phyloP scores from a whole-genome alignment of 305 asterid species.

The Rubia peregrina region DNA sequence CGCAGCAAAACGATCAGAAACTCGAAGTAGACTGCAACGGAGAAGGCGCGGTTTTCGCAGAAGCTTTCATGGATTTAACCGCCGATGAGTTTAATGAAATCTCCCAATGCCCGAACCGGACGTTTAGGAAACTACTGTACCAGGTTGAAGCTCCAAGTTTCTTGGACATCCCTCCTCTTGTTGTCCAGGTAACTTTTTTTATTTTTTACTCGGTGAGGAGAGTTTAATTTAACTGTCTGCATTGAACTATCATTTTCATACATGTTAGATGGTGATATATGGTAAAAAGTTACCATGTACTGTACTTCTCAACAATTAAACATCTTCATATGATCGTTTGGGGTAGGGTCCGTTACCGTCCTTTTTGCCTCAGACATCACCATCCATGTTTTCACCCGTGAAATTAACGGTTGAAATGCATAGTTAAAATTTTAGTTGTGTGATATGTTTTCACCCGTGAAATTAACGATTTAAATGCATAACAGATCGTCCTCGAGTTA shows the following conservation, averaged over 20 bases:
- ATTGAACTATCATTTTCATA: slow-evolving; percentile 26
- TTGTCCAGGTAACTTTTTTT: slow-evolving; percentile 52
- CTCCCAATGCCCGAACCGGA: slow-evolving; percentile 45
- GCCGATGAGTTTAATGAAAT: slow-evolving; percentile 38
- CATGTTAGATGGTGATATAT: slow-evolving; percentile 18
- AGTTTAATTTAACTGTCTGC: background rate
- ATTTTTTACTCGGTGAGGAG: background rate
- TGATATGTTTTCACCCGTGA: no score
- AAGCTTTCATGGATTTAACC: slow-evolving; percentile 52
- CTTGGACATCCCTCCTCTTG: slow-evolving; percentile 70
- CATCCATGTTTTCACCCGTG: background rate
- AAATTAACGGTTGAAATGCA: no score
- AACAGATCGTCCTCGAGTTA: no score
- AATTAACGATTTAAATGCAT: no score
- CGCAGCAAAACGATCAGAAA: slow-evolving; percentile 38
- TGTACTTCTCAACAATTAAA: no score
- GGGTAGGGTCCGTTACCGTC: slow-evolving; percentile 11
- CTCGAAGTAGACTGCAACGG: slow-evolving; percentile 71
- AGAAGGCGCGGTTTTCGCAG: slow-evolving; percentile 70
- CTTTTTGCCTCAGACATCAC: slow-evolving; percentile 15
- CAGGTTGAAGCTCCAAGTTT: slow-evolving; percentile 46
- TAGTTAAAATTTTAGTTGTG: no score
- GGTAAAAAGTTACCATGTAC: slow-evolving; percentile 17
- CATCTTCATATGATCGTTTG: slow-evolving; percentile 9
- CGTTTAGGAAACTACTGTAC: slow-evolving; percentile 58